Base-by-base conservation (phyloP, 805 yeast species). In the Candida lessepsii region DNA sequence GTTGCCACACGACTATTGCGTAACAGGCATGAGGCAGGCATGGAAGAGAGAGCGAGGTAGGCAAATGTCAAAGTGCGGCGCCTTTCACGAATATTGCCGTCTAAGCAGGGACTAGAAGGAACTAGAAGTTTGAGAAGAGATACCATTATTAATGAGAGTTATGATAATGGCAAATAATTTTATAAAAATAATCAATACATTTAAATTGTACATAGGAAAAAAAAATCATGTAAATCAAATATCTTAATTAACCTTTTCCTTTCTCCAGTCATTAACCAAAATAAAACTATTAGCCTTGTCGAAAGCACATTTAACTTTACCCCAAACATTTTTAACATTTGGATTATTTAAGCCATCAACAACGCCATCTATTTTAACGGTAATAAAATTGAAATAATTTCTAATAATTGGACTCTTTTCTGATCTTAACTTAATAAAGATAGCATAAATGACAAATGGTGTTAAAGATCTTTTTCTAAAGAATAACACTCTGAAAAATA, bases 341-440 rank as follows among this genome's bases (percentile, higher is more conserved):
- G 73, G 71, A 35, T 53, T 44, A 29, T 53, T 52, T 5, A 53
- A 40, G 19, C 50, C 44, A 53, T 54, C 58, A 38, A 65, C 61
- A 13, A 51, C 35, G n/a, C 53, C 53, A 41, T 68, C 73, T 39
- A 63, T 47, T 39, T 52, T 53, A 35, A 84, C 81, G 61, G 86
- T 95, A 68, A 83, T 68, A 38, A 73, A 68, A 65, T 83, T 80
- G 57, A 87, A 69, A 23, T 79, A 80, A 47, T 75, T 67, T 63
- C 86, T 81, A 41, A 88, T 83, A 66, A 80, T 81, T 21, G 78
- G 68, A 3, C 93, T 83, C 50, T 79, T 80, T 57, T 87, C 95
- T 57, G 71, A 86, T 61, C 96, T 78, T 42, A 83, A 61, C 61
- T 86, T 86, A 62, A 88, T 71, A 66, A 90, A 90, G 9, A 77